Evolutionary conservation across 495 filamentous ascomycete genomes (phyloP).

Genomic region (Cercophora samala): DNA sequence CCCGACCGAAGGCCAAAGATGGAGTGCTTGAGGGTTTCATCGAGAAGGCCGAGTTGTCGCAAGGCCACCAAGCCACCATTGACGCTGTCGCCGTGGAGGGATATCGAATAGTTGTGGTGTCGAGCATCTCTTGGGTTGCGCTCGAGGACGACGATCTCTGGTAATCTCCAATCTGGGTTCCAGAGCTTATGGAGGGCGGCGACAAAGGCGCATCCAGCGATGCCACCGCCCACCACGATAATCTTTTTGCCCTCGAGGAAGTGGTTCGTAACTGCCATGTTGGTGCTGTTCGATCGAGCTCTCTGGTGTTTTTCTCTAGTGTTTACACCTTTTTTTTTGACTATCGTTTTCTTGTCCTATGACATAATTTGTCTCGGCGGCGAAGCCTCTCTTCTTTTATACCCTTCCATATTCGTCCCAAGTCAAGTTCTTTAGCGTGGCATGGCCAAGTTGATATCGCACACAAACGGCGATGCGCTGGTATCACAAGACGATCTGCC

Average conservation of each 20-base stretch:
- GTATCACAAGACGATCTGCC: not conserved
- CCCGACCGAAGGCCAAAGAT: slow-evolving; percentile 21
- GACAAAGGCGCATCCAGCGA: slow-evolving; percentile 37
- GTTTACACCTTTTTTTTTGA: not conserved
- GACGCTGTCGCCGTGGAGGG: slow-evolving; percentile 31
- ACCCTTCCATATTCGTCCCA: not conserved
- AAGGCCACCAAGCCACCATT: slow-evolving; percentile 25
- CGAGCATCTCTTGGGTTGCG: slow-evolving; percentile 26
- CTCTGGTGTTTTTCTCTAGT: not conserved
- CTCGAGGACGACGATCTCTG: slow-evolving; percentile 34
- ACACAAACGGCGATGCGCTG: slow-evolving; percentile 3
- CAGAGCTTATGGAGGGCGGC: slow-evolving; percentile 34
- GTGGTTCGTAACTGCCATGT: slow-evolving; percentile 13
- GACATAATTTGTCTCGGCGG: not conserved
- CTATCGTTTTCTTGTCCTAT: slow-evolving; percentile 1
- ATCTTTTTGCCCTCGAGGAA: slow-evolving; percentile 38
- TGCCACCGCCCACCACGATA: slow-evolving; percentile 37
- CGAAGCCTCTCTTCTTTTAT: not conserved
- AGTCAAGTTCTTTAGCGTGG: not conserved
- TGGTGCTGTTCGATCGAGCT: not conserved
- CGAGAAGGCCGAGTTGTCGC: slow-evolving; percentile 27
- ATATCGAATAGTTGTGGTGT: slow-evolving; percentile 38
- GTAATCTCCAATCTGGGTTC: slow-evolving; percentile 21
- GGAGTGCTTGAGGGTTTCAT: slow-evolving; percentile 17
- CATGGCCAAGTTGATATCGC: not conserved